These are phyloP conservation scores for Pythium aquatile DNA, from an alignment of 352 stramenopile species.

Conservation along the genomic window DNA sequence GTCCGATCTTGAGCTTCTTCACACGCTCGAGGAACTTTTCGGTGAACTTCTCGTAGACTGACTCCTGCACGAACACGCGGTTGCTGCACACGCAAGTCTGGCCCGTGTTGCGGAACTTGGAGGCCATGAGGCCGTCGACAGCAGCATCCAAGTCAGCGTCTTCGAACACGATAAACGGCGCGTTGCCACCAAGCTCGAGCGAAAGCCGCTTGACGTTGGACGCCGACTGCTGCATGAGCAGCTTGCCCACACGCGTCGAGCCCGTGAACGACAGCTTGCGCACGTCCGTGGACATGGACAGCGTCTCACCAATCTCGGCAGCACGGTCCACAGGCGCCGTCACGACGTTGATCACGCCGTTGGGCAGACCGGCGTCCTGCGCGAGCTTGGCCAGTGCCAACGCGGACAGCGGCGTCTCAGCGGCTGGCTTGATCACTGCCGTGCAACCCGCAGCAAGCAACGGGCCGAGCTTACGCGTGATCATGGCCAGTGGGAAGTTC, in stretches of 20 bases:
- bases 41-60: conserved; percentile 93
- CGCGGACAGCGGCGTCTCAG: conserved; percentile 95
- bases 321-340: conserved; percentile 61
- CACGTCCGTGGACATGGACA: conserved; percentile 72
- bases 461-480: conserved; percentile 95
- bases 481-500: conserved; percentile 99
- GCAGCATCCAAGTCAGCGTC: conserved; percentile 83
- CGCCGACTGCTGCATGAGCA: conserved; percentile 78
- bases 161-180: conserved; percentile 92
- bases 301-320: conserved; percentile 65
- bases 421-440: conserved; percentile 95
- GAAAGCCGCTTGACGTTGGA: conserved; percentile 79
- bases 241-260: conserved; percentile 76
- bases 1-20: conserved; percentile 86
- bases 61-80: conserved; percentile 93
- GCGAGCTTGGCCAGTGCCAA: conserved; percentile 91
- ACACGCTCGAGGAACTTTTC: conserved; percentile 72
- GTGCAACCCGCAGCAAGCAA: conserved; percentile 94
- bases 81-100: conserved; percentile 89
- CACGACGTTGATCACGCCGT: conserved; percentile 90
- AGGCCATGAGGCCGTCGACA: conserved; percentile 79
- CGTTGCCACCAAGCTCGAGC: conserved; percentile 93
- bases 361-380: conserved; percentile 79
- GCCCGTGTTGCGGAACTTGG: conserved; percentile 90
- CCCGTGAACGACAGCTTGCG: conserved; percentile 92